Evolutionary conservation across 2,329 filamentous ascomycete species (phyloP), one percentile per base, ranked within the genome.

Genomic region (Microthyrium microscopicum): DNA sequence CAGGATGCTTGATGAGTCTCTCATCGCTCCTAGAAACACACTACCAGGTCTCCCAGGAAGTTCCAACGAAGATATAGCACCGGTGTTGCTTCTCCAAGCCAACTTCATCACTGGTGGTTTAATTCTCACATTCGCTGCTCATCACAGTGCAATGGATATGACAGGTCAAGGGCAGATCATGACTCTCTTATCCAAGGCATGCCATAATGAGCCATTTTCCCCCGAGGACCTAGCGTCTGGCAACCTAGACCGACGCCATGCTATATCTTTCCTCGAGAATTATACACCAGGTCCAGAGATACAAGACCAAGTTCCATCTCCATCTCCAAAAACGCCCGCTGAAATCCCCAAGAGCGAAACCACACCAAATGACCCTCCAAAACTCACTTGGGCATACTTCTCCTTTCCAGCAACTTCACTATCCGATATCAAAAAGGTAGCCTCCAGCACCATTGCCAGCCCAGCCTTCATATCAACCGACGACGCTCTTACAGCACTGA

Each of bases 121-220:
- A 0, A 39, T 72, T 2, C 51, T 72, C 6, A 64, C 59, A 3
- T 49, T 69, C 17, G 54, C 54, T 19, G 56, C 51, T 5, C 57
- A 66, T 17, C 68, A 72, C 40, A 53, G 55, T 5, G 46, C 51
- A 1, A 62, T 68, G 55, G 68, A 72, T 35, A 61, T 64, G 48
- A 54, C 53, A 1, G 67, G 64, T 2, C 57, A 64, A 40, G 61
- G 50, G 3, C 52, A 58, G 16, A 39, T 67, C 12, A 62, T 68
- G 12, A 37, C 46, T 3, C 54, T 66, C 2, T 48, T 72, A 5
- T 54, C 58, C 1, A 66, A 67, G 35, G 64, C 62, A 1, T 68
- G 64, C 34, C 46, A 44, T 1, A 44, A 49, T 2, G 58, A 64
- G 20, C n/a, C 38, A 0, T 68, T 67, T 42, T 63, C 60, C 0